phyloP scores from a whole-genome alignment of 352 stramenopile species.

The Thalassiosira livingstoniorum region DNA sequence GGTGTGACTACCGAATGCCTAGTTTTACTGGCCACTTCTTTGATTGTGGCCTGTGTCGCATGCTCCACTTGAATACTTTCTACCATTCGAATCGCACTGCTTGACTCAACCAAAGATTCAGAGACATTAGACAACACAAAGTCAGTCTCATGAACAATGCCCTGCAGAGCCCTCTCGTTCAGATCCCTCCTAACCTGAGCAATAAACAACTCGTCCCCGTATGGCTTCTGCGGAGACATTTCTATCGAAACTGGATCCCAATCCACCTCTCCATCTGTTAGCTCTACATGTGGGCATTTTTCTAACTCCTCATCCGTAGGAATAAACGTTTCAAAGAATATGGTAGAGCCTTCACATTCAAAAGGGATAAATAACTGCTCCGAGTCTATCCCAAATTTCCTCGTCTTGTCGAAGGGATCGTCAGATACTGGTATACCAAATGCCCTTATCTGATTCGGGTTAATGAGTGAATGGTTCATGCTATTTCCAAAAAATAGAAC shows the following conservation, averaged over 20 bases:
- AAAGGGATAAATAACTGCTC: constrained; percentile 31
- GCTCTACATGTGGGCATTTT: constrained; percentile 14
- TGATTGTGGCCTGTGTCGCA: not conserved
- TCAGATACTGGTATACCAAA: constrained; percentile 35
- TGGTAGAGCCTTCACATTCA: constrained; percentile 9
- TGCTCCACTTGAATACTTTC: not conserved
- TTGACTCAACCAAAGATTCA: not conserved
- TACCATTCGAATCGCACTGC: not conserved
- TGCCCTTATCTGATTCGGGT: constrained; percentile 53
- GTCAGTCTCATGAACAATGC: not conserved
- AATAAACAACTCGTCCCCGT: not conserved
- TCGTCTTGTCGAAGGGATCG: constrained; percentile 18
- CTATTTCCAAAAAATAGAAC: constrained; percentile 44
- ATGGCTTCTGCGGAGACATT: not conserved
- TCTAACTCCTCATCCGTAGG: constrained; percentile 22
- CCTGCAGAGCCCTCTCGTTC: not conserved
- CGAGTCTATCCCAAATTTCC: constrained; percentile 20
- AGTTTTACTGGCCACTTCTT: not conserved
- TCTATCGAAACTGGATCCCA: not conserved
- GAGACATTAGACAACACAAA: not conserved
- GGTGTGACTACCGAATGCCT: not conserved
- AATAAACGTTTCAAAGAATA: constrained; percentile 28
- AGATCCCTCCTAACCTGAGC: not conserved
- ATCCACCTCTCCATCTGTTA: constrained; percentile 14
- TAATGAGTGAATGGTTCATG: constrained; percentile 51